These are phyloP conservation scores for Cutaneotrichosporon cyanovorans DNA, from an alignment of 1,284 basidiomycete species.

Conservation along the genomic window DNA sequence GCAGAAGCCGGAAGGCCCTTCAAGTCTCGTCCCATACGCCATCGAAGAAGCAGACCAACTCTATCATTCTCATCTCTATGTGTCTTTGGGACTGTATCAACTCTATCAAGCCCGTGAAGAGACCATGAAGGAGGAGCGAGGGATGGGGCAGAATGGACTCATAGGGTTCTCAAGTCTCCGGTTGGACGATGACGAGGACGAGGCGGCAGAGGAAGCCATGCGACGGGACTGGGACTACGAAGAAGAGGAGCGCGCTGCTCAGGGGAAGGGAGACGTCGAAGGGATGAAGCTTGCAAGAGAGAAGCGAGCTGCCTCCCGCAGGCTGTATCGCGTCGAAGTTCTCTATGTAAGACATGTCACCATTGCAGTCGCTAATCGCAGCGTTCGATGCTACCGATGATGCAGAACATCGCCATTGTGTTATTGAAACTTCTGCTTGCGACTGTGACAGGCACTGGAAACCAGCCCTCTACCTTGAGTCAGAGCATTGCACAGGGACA, in stretches of 20 bases:
- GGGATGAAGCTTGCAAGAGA: slow-evolving; percentile 62
- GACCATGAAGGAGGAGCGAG: slow-evolving; percentile 87
- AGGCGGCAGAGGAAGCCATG: slow-evolving; percentile 47
- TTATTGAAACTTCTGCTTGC: slow-evolving; percentile 79
- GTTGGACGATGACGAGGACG: slow-evolving; percentile 35
- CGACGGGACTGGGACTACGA: slow-evolving; percentile 61
- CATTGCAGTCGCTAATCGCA: slow-evolving; percentile 10
- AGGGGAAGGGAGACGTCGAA: slow-evolving; percentile 46
- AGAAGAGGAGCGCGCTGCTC: slow-evolving; percentile 53
- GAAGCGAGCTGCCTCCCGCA: slow-evolving; percentile 66
- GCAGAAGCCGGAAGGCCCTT: slow-evolving; percentile 44
- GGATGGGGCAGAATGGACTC: slow-evolving; percentile 52
- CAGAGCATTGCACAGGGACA: slow-evolving; percentile 48
- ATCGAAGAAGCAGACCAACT: slow-evolving; percentile 92
- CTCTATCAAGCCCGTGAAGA: slow-evolving; percentile 94
- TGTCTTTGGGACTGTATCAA: slow-evolving; percentile 81
- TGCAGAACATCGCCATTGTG: slow-evolving; percentile 82
- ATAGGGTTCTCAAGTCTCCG: slow-evolving; percentile 53
- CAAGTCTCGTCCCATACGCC: slow-evolving; percentile 71
- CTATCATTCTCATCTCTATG: slow-evolving; percentile 83
- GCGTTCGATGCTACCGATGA: slow-evolving; percentile 64
- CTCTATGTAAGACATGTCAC: slow-evolving; percentile 66
- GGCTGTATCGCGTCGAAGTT: slow-evolving; percentile 76
- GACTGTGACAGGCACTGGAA: slow-evolving; percentile 71
- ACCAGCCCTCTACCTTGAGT: slow-evolving; percentile 36